Evolutionary conservation across 2,329 filamentous ascomycete genomes (phyloP).

Genomic region (Fusarium luffae): DNA sequence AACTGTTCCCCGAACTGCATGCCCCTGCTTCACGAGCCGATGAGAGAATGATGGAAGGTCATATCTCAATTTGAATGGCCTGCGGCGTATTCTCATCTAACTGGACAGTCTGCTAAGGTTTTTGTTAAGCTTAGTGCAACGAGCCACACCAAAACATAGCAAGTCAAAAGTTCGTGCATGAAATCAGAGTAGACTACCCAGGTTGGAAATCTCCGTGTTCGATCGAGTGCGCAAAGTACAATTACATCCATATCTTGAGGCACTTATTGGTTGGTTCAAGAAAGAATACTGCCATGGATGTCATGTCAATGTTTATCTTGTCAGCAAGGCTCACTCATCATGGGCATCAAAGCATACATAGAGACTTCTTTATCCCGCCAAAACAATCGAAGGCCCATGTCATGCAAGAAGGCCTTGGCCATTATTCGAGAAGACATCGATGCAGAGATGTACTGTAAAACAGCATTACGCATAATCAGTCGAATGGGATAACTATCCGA

Average conservation of each 20-base stretch:
- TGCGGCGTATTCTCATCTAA: constrained; percentile 13
- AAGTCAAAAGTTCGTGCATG: neutral
- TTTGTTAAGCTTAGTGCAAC: constrained; percentile 14
- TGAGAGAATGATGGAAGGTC: neutral
- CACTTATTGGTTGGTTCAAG: neutral
- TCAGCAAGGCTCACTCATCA: neutral
- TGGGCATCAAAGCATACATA: neutral
- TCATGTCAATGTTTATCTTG: neutral
- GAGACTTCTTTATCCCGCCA: neutral
- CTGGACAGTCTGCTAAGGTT: constrained; percentile 9
- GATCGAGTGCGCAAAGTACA: neutral
- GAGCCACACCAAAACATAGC: constrained; percentile 9
- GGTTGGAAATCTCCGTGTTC: neutral
- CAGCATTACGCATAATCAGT: neutral
- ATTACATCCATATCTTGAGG: neutral
- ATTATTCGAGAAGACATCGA: constrained; percentile 4
- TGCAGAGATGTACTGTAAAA: neutral
- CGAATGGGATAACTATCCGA: neutral
- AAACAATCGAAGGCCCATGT: neutral
- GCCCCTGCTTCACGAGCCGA: constrained; percentile 13
- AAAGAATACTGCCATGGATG: neutral
- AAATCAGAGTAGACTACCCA: neutral
- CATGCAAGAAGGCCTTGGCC: constrained; percentile 3
- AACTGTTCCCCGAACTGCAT: neutral
- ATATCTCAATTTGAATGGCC: constrained; percentile 4